These are phyloP conservation scores for Rhodotorula toruloides DNA, from an alignment of 768 basidiomycete species.

Conservation along the genomic window DNA sequence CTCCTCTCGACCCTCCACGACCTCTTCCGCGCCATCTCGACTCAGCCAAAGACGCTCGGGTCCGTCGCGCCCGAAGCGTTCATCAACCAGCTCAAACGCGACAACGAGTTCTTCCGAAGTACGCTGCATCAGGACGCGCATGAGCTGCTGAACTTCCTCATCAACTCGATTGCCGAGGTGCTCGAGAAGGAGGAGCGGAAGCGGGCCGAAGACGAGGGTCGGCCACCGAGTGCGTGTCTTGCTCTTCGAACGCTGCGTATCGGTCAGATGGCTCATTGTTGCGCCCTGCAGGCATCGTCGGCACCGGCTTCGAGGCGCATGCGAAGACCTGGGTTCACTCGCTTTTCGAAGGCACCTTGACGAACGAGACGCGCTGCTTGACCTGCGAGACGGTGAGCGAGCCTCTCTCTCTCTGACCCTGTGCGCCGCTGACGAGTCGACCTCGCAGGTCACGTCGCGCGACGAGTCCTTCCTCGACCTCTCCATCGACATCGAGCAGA, in stretches of 20 bases:
- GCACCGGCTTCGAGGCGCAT: slow-evolving; percentile 43
- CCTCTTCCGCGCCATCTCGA: slow-evolving; percentile 77
- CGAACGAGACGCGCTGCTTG: slow-evolving; percentile 94
- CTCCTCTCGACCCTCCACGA: slow-evolving; percentile 89
- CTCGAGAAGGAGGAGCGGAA: slow-evolving; percentile 40
- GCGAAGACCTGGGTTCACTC: slow-evolving; percentile 73
- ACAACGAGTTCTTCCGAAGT: slow-evolving; percentile 83
- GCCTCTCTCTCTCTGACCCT: slow-evolving; percentile 12
- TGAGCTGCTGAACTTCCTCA: slow-evolving; percentile 89
- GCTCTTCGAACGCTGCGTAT: slow-evolving; percentile 49
- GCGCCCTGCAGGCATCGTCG: slow-evolving; percentile 19
- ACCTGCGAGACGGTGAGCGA: slow-evolving; percentile 86
- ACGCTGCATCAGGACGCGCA: slow-evolving; percentile 98
- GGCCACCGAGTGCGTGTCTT: slow-evolving; percentile 50
- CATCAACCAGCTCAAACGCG: slow-evolving; percentile 85
- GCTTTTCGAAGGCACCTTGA: slow-evolving; percentile 86
- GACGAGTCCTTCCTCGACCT: slow-evolving; percentile 96
- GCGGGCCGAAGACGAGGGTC: slow-evolving; percentile 22
- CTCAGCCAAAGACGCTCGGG: slow-evolving; percentile 70
- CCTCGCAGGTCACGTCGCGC: slow-evolving; percentile 69
- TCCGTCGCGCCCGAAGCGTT: slow-evolving; percentile 84
- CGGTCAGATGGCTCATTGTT: neutral
- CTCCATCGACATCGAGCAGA: slow-evolving; percentile 98
- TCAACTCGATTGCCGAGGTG: slow-evolving; percentile 81
- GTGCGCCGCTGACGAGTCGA: neutral